A percentile compares a stretch with the other conserved stretches of the same genome.
phyloP scores from a whole-genome alignment of 2,329 filamentous ascomycete genomes.

The Pseudogymnoascus verrucosus region DNA sequence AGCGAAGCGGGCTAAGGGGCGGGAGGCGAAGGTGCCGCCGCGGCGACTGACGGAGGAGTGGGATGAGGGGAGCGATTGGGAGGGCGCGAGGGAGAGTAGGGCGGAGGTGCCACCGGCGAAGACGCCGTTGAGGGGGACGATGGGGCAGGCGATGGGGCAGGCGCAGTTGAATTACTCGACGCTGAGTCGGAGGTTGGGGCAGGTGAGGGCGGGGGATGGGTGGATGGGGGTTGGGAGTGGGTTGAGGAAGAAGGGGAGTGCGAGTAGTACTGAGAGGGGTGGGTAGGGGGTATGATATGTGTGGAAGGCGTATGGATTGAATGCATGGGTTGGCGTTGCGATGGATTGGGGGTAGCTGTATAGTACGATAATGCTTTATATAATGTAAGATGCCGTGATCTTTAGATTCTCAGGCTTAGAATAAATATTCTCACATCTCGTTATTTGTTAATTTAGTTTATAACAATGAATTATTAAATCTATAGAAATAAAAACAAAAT shows the following conservation, averaged over 20 bases:
- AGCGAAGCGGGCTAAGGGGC: neutral
- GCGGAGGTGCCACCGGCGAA: conserved; percentile 14
- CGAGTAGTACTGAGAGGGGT: neutral
- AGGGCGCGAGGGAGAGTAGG: conserved; percentile 20
- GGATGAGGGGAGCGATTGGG: conserved; percentile 18
- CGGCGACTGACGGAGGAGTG: conserved; percentile 18
- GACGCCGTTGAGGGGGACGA: conserved; percentile 22
- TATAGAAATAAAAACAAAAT: too few species aligned
- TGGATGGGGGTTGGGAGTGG: conserved; percentile 22
- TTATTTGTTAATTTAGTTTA: neutral
- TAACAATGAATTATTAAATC: neutral
- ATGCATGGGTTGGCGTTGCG: neutral
- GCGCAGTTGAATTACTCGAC: conserved; percentile 23
- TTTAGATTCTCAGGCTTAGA: neutral
- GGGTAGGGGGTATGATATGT: neutral
- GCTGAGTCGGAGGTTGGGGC: conserved; percentile 24
- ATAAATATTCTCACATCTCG: neutral
- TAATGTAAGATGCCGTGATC: neutral
- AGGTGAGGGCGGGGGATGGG: too few species aligned
- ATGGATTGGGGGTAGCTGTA: neutral
- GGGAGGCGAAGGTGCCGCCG: conserved; percentile 13
- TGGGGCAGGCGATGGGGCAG: conserved; percentile 12
- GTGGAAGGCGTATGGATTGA: neutral
- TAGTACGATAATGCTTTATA: neutral
- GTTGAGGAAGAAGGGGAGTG: conserved; percentile 23